Evolutionary conservation across 2,329 filamentous ascomycete genomes (phyloP).

Genomic region (Monilinia vaccinii-corymbosi): DNA sequence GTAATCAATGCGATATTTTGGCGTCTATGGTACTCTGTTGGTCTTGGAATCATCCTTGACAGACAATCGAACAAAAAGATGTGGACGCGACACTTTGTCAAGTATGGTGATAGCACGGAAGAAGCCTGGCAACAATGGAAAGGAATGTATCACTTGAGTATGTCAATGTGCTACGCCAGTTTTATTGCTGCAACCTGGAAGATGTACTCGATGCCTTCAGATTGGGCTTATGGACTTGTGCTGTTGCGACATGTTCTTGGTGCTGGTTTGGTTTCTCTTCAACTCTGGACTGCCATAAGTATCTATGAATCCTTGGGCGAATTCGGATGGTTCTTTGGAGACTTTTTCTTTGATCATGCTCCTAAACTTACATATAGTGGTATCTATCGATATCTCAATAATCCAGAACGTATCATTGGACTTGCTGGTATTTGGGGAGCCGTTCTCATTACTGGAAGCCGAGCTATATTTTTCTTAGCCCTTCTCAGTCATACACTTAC

Average conservation of each 20-base stretch:
- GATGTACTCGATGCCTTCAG: conserved; percentile 78
- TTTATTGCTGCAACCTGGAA: conserved; percentile 93
- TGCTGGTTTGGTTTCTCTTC: conserved; percentile 68
- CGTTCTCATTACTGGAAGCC: conserved; percentile 86
- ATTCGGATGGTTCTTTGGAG: conserved; percentile 98
- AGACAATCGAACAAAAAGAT: conserved; percentile 82
- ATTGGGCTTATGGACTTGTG: conserved; percentile 81
- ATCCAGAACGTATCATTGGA: conserved; percentile 88
- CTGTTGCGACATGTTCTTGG: conserved; percentile 84
- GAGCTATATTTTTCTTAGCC: conserved; percentile 77
- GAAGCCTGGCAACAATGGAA: conserved; percentile 99
- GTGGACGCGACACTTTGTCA: conserved; percentile 96
- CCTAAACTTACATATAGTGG: conserved; percentile 90
- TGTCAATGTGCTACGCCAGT: conserved; percentile 79
- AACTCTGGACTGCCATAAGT: conserved; percentile 86
- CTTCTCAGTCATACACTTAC: conserved; percentile 78
- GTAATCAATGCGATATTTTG: conserved; percentile 70
- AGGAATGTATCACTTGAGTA: conserved; percentile 85
- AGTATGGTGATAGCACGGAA: conserved; percentile 80
- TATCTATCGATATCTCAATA: conserved; percentile 97
- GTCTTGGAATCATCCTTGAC: conserved; percentile 76
- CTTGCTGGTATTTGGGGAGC: conserved; percentile 93
- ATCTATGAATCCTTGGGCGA: conserved; percentile 95
- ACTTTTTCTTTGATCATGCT: conserved; percentile 92
- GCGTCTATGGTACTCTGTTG: conserved; percentile 87